Conservation (phyloP, 257 asterid genomes). For the Solanum clarkiae region DNA sequence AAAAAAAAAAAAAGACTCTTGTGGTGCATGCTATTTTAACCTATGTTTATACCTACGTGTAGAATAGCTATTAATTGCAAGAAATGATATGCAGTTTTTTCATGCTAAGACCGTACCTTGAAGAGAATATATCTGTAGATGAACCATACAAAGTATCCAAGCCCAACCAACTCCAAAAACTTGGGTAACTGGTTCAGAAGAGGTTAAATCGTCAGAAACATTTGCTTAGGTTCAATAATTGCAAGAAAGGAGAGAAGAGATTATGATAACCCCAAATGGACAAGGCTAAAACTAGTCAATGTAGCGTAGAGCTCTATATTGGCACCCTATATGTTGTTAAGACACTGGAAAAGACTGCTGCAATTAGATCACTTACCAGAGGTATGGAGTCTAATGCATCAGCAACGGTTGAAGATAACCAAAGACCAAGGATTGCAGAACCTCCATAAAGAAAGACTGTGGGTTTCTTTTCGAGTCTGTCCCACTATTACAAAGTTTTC, state of each 20-base stretch:
- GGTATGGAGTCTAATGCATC: slow-evolving; percentile 6
- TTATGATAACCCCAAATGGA: not conserved
- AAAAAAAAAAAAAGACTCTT: not conserved
- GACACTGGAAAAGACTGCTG: not conserved
- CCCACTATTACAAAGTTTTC: not conserved
- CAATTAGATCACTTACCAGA: not conserved
- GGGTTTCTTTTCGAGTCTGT: not conserved
- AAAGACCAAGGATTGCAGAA: not conserved
- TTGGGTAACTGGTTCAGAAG: slow-evolving; percentile 2
- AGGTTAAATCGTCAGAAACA: not conserved
- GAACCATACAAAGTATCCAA: slow-evolving; percentile 16
- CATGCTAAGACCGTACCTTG: not conserved
- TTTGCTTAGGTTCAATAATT: not conserved
- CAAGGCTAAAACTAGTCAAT: not conserved
- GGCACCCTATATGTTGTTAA: not conserved
- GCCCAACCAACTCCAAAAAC: slow-evolving; percentile 11
- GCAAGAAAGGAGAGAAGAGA: not conserved
- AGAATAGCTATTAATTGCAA: not conserved
- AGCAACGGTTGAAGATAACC: not conserved
- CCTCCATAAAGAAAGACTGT: not conserved
- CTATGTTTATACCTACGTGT: not conserved
- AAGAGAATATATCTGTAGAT: slow-evolving; percentile 11
- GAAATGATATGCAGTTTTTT: not conserved
- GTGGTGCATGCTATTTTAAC: not conserved
- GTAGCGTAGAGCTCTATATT: not conserved